Percentiles rank a stretch among this genome's conserved stretches.
Conservation (phyloP, 768 basidiomycete genomes). For the Harrya chromipes region DNA sequence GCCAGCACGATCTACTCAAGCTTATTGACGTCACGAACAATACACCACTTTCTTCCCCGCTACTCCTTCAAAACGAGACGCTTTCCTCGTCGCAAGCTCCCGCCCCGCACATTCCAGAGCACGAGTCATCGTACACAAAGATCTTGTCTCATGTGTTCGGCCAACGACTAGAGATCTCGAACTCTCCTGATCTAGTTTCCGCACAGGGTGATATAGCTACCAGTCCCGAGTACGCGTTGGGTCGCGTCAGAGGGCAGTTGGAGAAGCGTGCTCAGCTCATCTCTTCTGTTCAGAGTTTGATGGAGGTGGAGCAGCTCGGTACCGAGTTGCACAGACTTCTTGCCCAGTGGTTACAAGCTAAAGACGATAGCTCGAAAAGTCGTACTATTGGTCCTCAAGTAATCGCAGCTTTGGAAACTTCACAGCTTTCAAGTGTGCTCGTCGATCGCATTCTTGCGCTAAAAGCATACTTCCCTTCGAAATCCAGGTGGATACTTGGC, state of each 20-base stretch:
- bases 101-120: slow-evolving; percentile 73
- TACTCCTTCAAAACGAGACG: slow-evolving; percentile 47
- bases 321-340: slow-evolving; percentile 66
- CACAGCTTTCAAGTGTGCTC: slow-evolving; percentile 38
- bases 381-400: slow-evolving; percentile 57
- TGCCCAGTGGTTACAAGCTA: slow-evolving; percentile 74
- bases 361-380: slow-evolving; percentile 68
- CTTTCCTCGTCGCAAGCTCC: slow-evolving; percentile 21
- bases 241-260: slow-evolving; percentile 80
- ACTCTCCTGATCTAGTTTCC: slow-evolving; percentile 72
- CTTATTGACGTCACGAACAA: slow-evolving; percentile 46
- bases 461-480: slow-evolving; percentile 58
- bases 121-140: slow-evolving; percentile 89
- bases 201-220: slow-evolving; percentile 75
- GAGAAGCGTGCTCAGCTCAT: slow-evolving; percentile 72
- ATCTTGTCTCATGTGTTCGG: slow-evolving; percentile 80
- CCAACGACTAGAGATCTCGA: slow-evolving; percentile 77
- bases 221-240: slow-evolving; percentile 92
- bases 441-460: slow-evolving; percentile 58
- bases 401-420: slow-evolving; percentile 44
- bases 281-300: slow-evolving; percentile 57
- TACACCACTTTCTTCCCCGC: slow-evolving; percentile 37
- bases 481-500: slow-evolving; percentile 94
- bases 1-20: slow-evolving; percentile 44
- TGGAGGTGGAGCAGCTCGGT: slow-evolving; percentile 49